Base-by-base conservation (phyloP, 495 filamentous ascomycete species). In the Penicillium pulvis region DNA sequence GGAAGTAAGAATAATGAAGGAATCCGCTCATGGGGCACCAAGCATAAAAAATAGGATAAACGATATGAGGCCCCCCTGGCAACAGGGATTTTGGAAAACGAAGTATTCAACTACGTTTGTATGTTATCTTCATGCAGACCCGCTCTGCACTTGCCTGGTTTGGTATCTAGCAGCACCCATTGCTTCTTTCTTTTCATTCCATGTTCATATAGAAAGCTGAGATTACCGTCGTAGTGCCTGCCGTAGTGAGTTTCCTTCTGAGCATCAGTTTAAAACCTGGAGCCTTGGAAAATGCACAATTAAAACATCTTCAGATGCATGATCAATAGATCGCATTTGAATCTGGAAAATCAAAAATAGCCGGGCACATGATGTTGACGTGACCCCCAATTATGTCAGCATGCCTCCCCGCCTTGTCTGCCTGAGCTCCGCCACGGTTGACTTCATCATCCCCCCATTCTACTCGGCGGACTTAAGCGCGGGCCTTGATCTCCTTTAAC, bases 391-490 rank as follows among this genome's bases (percentile, higher is more conserved):
- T 64, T 69, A 64, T 42, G 59, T 67, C 60, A 65, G 43, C 57
- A 52, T 50, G 24, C 46, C 62, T 64, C 66, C 67, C 67, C 67
- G 67, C 67, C 67, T 69, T 66, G 60, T 62, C 64, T 67, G 64
- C 64, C 66, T 69, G 58, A 62, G 63, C 63, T 65, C 63, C 63
- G 59, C 63, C 59, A 61, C 58, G 58, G 62, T 64, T 57, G 63
- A 65, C 63, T 58, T 65, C 63, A 65, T 58, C 52, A 9, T 26
- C 42, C 55, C 62, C 46, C 17, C 46, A 17, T 49, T 52, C 28
- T 42, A 39, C 55, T 47, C 48, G 48, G 42, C 48, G 43, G 35
- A 51, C 46, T 45, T 55, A 48, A 44, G 19, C 52, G 36, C 54
- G 28, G 63, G 48, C 44, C 54, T 51, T 61, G 56, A 54, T 62